These are phyloP conservation scores for Penstemon newberryi DNA, from an alignment of 257 asterid species.

Conservation along the genomic window DNA sequence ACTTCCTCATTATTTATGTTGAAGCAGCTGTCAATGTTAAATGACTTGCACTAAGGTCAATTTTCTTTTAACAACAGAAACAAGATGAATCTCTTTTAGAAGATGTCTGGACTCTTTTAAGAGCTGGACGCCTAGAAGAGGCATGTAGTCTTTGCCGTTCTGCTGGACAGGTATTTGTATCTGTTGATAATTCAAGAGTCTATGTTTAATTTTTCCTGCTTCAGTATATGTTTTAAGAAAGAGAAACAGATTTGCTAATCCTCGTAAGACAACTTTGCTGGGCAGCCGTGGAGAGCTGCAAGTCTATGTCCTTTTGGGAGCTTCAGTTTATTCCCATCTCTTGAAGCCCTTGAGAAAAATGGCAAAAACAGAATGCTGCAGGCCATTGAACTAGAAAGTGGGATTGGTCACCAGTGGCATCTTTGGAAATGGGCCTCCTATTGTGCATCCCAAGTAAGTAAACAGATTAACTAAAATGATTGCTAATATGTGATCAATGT, in stretches of 20 bases:
- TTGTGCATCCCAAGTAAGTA: conserved; percentile 94
- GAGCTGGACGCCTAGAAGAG: conserved; percentile 97
- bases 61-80: conserved; percentile 51
- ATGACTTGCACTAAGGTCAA: conserved; percentile 15
- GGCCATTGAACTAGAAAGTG: conserved; percentile 93
- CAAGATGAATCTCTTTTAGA: conserved; percentile 96
- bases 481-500: conserved; percentile 2
- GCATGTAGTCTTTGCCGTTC: conserved; percentile 85
- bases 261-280: conserved; percentile 31
- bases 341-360: conserved; percentile 71
- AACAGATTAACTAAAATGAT: neutral
- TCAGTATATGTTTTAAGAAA: conserved; percentile 8
- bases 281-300: conserved; percentile 99
- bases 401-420: conserved; percentile 84
- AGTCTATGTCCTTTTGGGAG: conserved; percentile 84
- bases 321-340: conserved; percentile 66
- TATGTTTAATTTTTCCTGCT: conserved; percentile 19
- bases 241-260: conserved; percentile 27
- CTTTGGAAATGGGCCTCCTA: conserved; percentile 99
- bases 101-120: conserved; percentile 88
- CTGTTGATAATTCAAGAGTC: conserved; percentile 25
- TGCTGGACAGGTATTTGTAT: conserved; percentile 84
- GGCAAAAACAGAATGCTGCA: conserved; percentile 86
- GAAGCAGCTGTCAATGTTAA: conserved; percentile 13
- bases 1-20: conserved; percentile 9